Evolutionary conservation across 768 basidiomycete species (phyloP).

Genomic region (Pisolithus microcarpus): DNA sequence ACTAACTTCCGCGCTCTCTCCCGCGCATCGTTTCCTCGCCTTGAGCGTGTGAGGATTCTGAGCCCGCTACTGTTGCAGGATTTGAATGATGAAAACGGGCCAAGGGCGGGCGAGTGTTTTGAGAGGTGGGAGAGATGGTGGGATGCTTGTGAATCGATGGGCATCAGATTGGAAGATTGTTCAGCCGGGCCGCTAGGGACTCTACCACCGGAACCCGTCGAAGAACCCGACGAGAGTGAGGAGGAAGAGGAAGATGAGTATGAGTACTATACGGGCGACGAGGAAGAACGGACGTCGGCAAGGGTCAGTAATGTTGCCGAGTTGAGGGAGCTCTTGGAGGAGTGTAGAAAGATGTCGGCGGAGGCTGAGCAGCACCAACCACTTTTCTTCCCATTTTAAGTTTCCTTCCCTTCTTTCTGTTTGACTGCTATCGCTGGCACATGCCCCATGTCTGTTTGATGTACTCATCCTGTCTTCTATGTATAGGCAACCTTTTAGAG

Average conservation of each 20-base stretch:
- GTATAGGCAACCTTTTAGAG: background rate
- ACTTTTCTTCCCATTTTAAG: conserved; percentile 13
- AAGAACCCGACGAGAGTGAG: conserved; percentile 22
- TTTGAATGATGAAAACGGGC: conserved; percentile 48
- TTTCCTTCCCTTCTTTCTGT: background rate
- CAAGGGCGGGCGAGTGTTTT: conserved; percentile 32
- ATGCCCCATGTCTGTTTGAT: background rate
- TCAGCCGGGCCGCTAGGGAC: conserved; percentile 57
- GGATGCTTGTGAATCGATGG: conserved; percentile 40
- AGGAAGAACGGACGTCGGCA: conserved; percentile 20
- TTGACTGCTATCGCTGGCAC: background rate
- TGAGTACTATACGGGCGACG: conserved; percentile 26
- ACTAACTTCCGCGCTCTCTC: conserved; percentile 51
- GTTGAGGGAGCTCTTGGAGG: conserved; percentile 48
- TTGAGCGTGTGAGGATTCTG: conserved; percentile 53
- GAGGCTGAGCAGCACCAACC: conserved; percentile 24
- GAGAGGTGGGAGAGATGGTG: conserved; percentile 70
- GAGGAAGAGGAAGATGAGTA: conserved; percentile 28
- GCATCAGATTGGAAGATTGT: conserved; percentile 67
- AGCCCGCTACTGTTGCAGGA: conserved; percentile 48
- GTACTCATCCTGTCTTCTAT: background rate
- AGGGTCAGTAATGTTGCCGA: conserved; percentile 31
- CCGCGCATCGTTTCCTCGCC: conserved; percentile 49
- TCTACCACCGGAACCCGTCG: conserved; percentile 26
- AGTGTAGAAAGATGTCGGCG: conserved; percentile 43